Base-by-base conservation (phyloP, 2,329 filamentous ascomycete genomes). In the Venturia carpophila region DNA sequence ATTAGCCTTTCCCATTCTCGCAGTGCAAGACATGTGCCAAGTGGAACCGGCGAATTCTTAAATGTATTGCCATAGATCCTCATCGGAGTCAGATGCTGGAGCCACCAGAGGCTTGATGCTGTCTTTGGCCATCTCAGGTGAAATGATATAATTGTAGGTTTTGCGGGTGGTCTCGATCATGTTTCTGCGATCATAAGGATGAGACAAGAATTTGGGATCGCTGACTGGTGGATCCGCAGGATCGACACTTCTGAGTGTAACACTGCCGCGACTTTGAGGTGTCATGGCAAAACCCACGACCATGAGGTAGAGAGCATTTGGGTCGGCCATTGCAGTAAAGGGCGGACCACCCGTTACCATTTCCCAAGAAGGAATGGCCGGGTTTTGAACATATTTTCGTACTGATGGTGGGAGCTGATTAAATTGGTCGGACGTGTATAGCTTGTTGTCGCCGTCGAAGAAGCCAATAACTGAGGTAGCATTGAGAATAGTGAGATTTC, bases 291-390 rank as follows among this genome's bases (percentile, higher is more conserved):
- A 81, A 24, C 80, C 67, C 67, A 83, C 82, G 0, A 80, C 75
- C 0, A 78, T 66, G 4, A 83, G 67, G 39, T 74, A 77, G 0
- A 75, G 71, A 69, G 81, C 81, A 73, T 76, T 15, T 73, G 67
- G 42, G 47, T 63, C 60, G 10, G 37, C 45, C 42, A 47, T 30
- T 77, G 19, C 78, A 74, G 5, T 72, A 67, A 42, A 72, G 62
- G 56, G 63, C 68, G 21, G 70, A 13, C 68, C 71, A 66, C 82
- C 79, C 1, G 76, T 79, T 10, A 80, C 65, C 19, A 87, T 71
- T 68, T 88, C 85, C 68, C 79, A 86, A 60, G 82, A 79, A 0
- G 86, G 85, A 1, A 87, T 77, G 0, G 81, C 84, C 17, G 79
- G 75, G 24, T 76, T 75, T 55, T 70, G 71, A 0, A 87, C 71